Conservation (phyloP, 331 rosid genomes). For the Arachis monticola region DNA sequence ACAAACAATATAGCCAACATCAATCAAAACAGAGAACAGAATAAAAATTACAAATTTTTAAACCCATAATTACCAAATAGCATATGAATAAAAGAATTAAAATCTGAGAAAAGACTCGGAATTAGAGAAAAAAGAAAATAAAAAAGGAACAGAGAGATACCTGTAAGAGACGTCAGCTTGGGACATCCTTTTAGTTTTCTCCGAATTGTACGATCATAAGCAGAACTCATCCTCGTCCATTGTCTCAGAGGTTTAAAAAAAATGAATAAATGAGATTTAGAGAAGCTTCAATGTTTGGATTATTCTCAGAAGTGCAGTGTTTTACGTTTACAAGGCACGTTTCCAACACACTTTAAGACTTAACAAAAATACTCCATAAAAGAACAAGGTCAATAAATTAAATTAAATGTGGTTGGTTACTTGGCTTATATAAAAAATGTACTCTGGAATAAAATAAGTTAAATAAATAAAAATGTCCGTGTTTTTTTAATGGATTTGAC, state of each 20-base stretch:
- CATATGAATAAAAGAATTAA: neutral
- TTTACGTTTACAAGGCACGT: neutral
- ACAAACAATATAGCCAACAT: neutral
- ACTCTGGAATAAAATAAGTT: too few species aligned
- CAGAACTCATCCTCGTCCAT: conserved; percentile 33
- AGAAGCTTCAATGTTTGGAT: neutral
- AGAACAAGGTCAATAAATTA: neutral
- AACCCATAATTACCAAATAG: neutral
- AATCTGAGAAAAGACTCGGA: neutral
- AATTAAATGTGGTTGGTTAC: too few species aligned
- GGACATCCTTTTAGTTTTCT: conserved; percentile 50
- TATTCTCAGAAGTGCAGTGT: neutral
- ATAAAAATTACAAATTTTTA: neutral
- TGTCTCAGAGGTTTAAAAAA: neutral
- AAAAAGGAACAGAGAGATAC: conserved; percentile 23
- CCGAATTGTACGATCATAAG: conserved; percentile 29
- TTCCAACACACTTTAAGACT: neutral
- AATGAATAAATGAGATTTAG: neutral
- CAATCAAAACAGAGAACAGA: conserved; percentile 23
- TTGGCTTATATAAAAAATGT: too few species aligned
- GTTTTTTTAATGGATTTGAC: too few species aligned
- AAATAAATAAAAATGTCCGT: too few species aligned
- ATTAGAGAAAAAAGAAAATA: neutral
- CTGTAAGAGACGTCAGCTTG: conserved; percentile 58
- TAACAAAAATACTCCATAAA: too few species aligned